Evolutionary conservation across 169 alveolate genomes (phyloP).

Genomic region (Eimeria falciformis): DNA sequence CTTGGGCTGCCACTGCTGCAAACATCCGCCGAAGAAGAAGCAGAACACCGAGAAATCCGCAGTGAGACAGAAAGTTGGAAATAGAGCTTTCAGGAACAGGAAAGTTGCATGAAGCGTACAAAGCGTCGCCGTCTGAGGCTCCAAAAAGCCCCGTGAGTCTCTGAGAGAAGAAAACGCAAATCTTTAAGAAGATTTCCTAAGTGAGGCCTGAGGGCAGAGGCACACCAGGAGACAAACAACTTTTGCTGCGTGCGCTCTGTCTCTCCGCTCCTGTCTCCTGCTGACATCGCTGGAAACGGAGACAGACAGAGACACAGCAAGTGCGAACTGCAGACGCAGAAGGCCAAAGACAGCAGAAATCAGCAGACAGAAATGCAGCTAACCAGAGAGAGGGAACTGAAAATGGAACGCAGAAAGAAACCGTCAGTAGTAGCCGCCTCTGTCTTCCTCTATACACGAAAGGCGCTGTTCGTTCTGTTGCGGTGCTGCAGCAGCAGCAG

Average conservation of each 20-base stretch:
- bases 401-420: neutral
- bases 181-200: neutral
- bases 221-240: neutral
- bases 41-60: neutral
- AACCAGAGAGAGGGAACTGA: neutral
- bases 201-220: neutral
- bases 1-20: neutral
- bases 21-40: neutral
- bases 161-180: neutral
- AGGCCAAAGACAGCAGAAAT: neutral
- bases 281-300: neutral
- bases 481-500: neutral
- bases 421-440: neutral
- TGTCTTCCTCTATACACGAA: neutral
- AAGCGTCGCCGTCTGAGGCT: neutral
- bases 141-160: neutral
- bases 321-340: neutral
- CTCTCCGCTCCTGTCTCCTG: neutral
- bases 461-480: neutral
- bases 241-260: neutral
- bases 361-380: neutral
- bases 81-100: neutral
- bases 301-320: neutral
- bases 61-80: neutral
- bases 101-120: neutral